Percentiles rank a stretch among this genome's conserved stretches.
These are phyloP conservation scores for Aegle marmelos DNA, from an alignment of 345 rosid genomes.

Conservation along the genomic window DNA sequence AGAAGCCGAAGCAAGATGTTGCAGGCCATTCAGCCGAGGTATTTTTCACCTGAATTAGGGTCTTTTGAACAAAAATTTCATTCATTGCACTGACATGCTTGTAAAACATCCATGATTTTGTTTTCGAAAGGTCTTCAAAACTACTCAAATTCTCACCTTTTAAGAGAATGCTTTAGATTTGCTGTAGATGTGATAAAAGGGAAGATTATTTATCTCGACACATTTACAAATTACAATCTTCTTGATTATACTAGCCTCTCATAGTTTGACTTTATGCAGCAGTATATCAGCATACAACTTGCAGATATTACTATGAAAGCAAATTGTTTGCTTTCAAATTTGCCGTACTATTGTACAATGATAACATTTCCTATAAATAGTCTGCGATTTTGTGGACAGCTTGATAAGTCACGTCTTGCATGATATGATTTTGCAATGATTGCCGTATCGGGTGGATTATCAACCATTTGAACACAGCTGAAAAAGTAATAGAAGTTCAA, in stretches of 20 bases:
- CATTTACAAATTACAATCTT: not conserved
- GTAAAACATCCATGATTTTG: conserved; percentile 6
- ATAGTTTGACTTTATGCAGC: not conserved
- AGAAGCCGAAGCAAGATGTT: conserved; percentile 83
- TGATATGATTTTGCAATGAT: not conserved
- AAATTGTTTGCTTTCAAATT: not conserved
- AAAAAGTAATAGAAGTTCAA: not conserved
- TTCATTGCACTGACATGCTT: not conserved
- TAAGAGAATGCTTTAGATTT: not conserved
- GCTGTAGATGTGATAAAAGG: not conserved
- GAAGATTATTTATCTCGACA: not conserved
- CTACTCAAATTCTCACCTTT: not conserved
- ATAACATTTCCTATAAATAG: not conserved
- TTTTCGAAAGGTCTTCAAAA: conserved; percentile 59
- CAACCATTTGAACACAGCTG: not conserved
- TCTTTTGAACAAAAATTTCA: not conserved
- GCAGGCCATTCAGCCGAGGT: conserved; percentile 98
- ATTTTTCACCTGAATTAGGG: not conserved
- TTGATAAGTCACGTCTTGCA: not conserved
- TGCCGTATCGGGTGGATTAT: not conserved
- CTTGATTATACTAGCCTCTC: no score
- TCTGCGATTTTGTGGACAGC: not conserved
- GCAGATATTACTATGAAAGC: not conserved
- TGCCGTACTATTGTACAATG: not conserved
- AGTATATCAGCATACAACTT: not conserved